These are phyloP conservation scores for Penicillium chermesinum DNA, from an alignment of 495 filamentous ascomycete species.

Conservation along the genomic window DNA sequence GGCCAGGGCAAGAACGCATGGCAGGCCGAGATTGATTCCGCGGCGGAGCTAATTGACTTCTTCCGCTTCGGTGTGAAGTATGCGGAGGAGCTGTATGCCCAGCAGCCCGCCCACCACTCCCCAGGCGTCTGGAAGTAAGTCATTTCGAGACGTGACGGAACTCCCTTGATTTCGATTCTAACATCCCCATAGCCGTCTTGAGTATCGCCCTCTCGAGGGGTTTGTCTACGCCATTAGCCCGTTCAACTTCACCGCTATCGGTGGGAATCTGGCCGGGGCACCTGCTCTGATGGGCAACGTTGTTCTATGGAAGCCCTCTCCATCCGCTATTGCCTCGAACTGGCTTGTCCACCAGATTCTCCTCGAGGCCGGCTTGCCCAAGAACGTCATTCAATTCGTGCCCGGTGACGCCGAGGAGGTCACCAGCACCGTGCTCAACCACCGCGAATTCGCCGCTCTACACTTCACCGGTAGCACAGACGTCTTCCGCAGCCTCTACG, in stretches of 20 bases:
- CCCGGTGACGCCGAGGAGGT: conserved; percentile 75
- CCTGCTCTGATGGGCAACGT: conserved; percentile 82
- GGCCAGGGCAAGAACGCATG: conserved; percentile 95
- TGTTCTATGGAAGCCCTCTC: conserved; percentile 83
- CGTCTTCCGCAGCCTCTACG: conserved; percentile 78
- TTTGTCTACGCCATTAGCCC: conserved; percentile 84
- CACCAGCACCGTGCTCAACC: conserved; percentile 63
- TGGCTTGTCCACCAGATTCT: conserved; percentile 79
- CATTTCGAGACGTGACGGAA: not conserved
- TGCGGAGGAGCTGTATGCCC: conserved; percentile 79
- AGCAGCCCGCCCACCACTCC: conserved; percentile 73
- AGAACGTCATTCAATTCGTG: conserved; percentile 78
- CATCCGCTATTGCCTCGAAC: conserved; percentile 69
- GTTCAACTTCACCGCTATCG: conserved; percentile 89
- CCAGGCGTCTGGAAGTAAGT: conserved; percentile 72
- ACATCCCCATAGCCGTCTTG: conserved; percentile 50
- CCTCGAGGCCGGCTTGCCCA: conserved; percentile 73
- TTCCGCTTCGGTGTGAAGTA: conserved; percentile 82
- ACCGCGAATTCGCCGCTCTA: conserved; percentile 68
- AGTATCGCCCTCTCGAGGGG: conserved; percentile 78
- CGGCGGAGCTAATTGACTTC: conserved; percentile 88
- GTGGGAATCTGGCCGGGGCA: conserved; percentile 69
- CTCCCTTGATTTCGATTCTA: not conserved
- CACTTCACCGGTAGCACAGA: conserved; percentile 80
- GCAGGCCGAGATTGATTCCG: conserved; percentile 95